Evolutionary conservation across 805 yeast species (phyloP), one percentile per base, ranked within the genome.

Genomic region (Saccharomycopsis fodiens): DNA sequence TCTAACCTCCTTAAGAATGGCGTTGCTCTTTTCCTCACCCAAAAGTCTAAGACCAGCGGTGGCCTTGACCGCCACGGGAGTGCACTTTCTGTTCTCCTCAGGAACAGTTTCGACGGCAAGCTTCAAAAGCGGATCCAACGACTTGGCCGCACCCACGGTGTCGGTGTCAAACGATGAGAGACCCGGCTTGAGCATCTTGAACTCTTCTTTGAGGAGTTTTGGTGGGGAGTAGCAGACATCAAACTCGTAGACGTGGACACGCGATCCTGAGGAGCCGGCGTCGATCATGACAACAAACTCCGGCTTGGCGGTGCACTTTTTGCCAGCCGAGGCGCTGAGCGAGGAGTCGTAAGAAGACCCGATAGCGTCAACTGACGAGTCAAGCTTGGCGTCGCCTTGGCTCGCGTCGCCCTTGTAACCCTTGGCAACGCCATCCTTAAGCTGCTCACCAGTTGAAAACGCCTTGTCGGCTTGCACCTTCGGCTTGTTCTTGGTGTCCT

Each of bases 231-330:
- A 71, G 60, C 97, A 89, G 46, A 86, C 79, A 67, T 87, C 85
- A 67, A 93, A 93, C 56, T 84, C 79, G 66, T 94, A 93, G 40
- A 93, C 82, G 64, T 94, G 99, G 34, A 93, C 85, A 63, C 98
- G 80, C 13, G 97, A 88, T 27, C 98, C 98, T 13, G 95, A 83
- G 1, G 97, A 89, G 6, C 98, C 99, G 5, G 98, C 98, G 68
- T 93, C 99, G 46, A 93, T 71, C 96, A 93, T 88, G 20, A 93
- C 75, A 25, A 89, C 97, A 56, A 73, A 91, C 59, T 84, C 83
- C 30, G 75, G 65, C 22, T 75, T 68, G 41, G 63, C 62, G 2
- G 51, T 57, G 57, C 78, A 72, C 17, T 54, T 52, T 17, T n/a
- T 17, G 7, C 15, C n/a, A 13, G 46, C 22, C 4, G n/a, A 35